These are phyloP conservation scores for Pulveroboletus ravenelii DNA, from an alignment of 768 basidiomycete species.

Conservation along the genomic window DNA sequence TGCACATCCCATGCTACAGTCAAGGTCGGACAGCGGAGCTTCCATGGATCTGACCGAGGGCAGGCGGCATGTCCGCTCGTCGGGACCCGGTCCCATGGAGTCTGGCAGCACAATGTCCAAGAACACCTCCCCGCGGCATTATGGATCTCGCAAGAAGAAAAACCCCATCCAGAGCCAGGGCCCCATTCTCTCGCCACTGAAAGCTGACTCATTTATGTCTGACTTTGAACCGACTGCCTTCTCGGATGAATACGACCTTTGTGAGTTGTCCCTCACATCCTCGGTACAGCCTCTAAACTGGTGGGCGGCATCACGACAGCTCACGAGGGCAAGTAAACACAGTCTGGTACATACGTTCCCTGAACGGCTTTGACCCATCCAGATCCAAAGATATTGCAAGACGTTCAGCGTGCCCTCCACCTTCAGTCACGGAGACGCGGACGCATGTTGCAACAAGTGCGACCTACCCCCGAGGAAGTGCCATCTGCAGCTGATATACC, in stretches of 20 bases:
- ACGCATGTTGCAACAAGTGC: slow-evolving; percentile 34
- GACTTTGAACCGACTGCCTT: slow-evolving; percentile 44
- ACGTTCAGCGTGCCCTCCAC: slow-evolving; percentile 71
- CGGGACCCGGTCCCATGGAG: slow-evolving; percentile 15
- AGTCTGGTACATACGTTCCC: slow-evolving; percentile 1
- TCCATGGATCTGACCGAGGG: slow-evolving; percentile 10
- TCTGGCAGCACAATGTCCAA: slow-evolving; percentile 13
- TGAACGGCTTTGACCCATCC: slow-evolving; percentile 12
- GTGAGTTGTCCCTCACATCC: slow-evolving; percentile 40
- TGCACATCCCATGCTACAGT: slow-evolving; percentile 9
- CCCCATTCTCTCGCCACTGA: slow-evolving; percentile 16
- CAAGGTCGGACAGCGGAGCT: slow-evolving; percentile 12
- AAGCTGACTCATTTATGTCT: slow-evolving; percentile 24
- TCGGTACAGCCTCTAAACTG: slow-evolving; percentile 8
- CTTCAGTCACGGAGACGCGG: slow-evolving; percentile 74
- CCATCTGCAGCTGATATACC: slow-evolving; percentile 26
- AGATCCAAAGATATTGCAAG: slow-evolving; percentile 80
- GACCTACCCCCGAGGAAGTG: slow-evolving; percentile 16
- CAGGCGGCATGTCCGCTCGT: slow-evolving; percentile 20
- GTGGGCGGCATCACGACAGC: slow-evolving; percentile 37
- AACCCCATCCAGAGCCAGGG: slow-evolving; percentile 12
- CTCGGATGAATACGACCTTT: slow-evolving; percentile 75
- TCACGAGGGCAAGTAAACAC: slow-evolving; percentile 58
- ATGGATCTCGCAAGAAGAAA: slow-evolving; percentile 21
- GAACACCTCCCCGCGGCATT: slow-evolving; percentile 10